Evolutionary conservation across 2,329 filamentous ascomycete species (phyloP).

Genomic region (Tolypocladium album): DNA sequence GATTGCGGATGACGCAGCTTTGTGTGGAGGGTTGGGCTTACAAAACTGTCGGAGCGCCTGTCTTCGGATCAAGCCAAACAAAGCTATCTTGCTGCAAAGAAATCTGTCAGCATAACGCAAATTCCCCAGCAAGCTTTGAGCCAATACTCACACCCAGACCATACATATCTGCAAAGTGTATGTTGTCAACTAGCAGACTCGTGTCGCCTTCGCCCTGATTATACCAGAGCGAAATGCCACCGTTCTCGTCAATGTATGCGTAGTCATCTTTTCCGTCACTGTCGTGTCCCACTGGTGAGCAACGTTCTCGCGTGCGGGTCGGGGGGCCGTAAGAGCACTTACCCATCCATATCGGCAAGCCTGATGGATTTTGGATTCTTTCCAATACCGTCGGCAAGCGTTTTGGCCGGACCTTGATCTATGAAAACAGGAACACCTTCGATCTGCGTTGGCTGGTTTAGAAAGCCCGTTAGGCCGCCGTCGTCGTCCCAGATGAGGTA

Average conservation of each 20-base stretch:
- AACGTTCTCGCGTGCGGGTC: no score
- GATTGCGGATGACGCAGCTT: no score
- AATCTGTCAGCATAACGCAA: no score
- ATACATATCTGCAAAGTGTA: no score
- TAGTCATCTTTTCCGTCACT: not conserved
- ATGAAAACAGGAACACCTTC: not conserved
- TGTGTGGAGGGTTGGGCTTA: no score
- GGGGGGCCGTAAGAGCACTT: not conserved
- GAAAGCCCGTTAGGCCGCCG: not conserved
- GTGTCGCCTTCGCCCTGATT: not conserved
- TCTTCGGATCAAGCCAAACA: no score
- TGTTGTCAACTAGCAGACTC: no score
- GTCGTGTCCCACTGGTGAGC: not conserved
- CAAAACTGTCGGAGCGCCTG: no score
- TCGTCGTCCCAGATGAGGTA: not conserved
- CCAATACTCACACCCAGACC: no score
- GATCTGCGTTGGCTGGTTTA: not conserved
- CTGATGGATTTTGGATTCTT: not conserved
- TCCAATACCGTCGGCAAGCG: not conserved
- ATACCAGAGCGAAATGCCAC: slow-evolving; percentile 4
- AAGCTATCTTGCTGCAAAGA: no score
- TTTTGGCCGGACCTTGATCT: not conserved
- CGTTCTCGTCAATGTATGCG: not conserved
- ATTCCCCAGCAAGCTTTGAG: no score
- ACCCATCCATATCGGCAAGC: not conserved